Conservation (phyloP, 768 basidiomycete genomes). For the Suillus lakei region DNA sequence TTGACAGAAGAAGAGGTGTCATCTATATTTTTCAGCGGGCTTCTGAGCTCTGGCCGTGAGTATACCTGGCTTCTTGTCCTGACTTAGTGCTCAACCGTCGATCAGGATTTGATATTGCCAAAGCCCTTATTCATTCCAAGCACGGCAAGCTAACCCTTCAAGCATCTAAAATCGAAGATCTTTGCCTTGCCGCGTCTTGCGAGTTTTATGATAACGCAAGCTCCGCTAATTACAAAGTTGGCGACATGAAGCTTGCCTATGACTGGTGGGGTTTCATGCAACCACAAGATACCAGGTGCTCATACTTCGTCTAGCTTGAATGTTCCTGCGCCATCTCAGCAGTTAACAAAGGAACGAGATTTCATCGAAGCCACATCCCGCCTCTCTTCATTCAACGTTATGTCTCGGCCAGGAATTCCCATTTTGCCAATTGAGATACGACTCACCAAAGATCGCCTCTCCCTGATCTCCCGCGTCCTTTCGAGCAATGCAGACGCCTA, state of each 20-base stretch:
- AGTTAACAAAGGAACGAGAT: conserved; percentile 72
- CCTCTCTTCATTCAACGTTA: conserved; percentile 89
- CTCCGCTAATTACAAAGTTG: conserved; percentile 88
- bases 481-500: conserved; percentile 86
- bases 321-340: conserved; percentile 69
- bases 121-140: conserved; percentile 56
- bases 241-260: conserved; percentile 97
- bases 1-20: conserved; percentile 72
- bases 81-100: conserved; percentile 14
- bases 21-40: conserved; percentile 83
- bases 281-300: conserved; percentile 15
- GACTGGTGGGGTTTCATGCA: conserved; percentile 68
- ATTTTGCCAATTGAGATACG: conserved; percentile 94
- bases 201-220: conserved; percentile 97
- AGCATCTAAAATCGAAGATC: conserved; percentile 63
- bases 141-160: conserved; percentile 53
- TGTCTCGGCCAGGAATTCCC: conserved; percentile 71
- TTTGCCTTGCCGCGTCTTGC: conserved; percentile 78
- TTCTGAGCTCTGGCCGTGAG: conserved; percentile 89
- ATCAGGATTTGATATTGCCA: conserved; percentile 72
- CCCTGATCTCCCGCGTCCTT: conserved; percentile 85
- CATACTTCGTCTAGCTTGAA: conserved; percentile 58
- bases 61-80: conserved; percentile 27
- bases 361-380: conserved; percentile 98
- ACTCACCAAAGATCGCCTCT: conserved; percentile 85